Conservation (phyloP, 2,329 filamentous ascomycete genomes). For the Pseudogymnoascus pannorum region DNA sequence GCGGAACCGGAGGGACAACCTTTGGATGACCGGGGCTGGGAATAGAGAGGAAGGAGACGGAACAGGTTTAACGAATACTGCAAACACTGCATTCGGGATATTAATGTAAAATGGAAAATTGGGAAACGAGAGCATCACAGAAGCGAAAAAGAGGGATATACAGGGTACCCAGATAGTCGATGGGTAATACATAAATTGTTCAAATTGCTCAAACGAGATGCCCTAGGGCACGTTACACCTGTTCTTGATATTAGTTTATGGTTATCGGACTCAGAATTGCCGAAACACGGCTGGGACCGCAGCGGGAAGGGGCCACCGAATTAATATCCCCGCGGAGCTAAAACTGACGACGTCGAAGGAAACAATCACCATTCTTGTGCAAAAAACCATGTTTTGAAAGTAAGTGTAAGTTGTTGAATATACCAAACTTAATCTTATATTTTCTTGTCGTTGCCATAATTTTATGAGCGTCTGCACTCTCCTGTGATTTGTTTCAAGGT, state of each 20-base stretch:
- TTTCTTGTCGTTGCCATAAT: not conserved
- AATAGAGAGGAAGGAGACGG: not conserved
- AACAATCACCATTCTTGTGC: not conserved
- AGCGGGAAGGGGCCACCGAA: not conserved
- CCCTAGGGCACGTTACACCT: not conserved
- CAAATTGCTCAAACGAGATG: not conserved
- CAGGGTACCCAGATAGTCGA: not conserved
- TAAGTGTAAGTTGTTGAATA: not conserved
- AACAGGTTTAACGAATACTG: not conserved
- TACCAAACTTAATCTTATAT: not conserved
- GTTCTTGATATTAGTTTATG: not conserved
- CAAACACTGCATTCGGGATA: not conserved
- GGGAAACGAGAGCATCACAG: not conserved
- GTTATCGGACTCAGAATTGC: not conserved
- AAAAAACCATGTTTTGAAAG: not conserved
- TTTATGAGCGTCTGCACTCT: not conserved
- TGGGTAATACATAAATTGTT: not conserved
- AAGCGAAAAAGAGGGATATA: not conserved
- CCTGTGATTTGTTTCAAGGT: not conserved
- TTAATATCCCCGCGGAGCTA: not conserved
- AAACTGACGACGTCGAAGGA: not conserved
- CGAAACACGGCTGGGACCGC: not conserved
- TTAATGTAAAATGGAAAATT: constrained; percentile 1
- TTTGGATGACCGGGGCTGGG: constrained; percentile 15
- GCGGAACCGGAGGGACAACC: constrained; percentile 27